Conservation (phyloP, 192 early-diverging fungal species). For the Linnemannia schmuckeri region DNA sequence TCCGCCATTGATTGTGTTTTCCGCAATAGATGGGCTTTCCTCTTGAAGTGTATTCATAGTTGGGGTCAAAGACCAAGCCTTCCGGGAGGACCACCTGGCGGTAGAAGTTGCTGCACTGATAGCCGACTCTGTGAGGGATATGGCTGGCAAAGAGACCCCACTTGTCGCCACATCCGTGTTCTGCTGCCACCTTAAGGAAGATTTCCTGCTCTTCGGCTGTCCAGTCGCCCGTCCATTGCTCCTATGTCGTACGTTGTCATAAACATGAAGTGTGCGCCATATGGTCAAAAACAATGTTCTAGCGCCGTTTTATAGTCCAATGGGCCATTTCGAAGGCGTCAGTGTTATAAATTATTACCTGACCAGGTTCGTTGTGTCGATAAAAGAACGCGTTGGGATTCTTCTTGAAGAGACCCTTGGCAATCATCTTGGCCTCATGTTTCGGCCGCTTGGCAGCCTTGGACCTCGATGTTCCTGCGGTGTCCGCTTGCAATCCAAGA, state of each 20-base stretch:
- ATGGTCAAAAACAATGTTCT: neutral
- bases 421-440: constrained; percentile 54
- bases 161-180: constrained; percentile 72
- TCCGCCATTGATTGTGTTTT: constrained; percentile 44
- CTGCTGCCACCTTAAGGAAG: constrained; percentile 67
- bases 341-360: constrained; percentile 42
- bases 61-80: constrained; percentile 66
- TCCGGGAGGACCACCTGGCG: constrained; percentile 62
- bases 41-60: constrained; percentile 59
- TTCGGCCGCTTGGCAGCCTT: constrained; percentile 30
- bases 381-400: constrained; percentile 86
- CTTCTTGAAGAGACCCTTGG: constrained; percentile 78
- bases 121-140: constrained; percentile 72
- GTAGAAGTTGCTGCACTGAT: constrained; percentile 73
- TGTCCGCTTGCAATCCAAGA: constrained; percentile 53
- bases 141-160: constrained; percentile 73
- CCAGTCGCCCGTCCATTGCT: constrained; percentile 84
- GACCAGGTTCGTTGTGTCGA: constrained; percentile 81
- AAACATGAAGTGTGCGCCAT: neutral
- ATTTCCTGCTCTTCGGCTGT: constrained; percentile 69
- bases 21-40: constrained; percentile 51
- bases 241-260: constrained; percentile 30
- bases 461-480: neutral
- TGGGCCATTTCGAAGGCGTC: neutral
- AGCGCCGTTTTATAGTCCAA: neutral